Conservation (phyloP, 768 basidiomycete species). For the Thelephora ganbajun region DNA sequence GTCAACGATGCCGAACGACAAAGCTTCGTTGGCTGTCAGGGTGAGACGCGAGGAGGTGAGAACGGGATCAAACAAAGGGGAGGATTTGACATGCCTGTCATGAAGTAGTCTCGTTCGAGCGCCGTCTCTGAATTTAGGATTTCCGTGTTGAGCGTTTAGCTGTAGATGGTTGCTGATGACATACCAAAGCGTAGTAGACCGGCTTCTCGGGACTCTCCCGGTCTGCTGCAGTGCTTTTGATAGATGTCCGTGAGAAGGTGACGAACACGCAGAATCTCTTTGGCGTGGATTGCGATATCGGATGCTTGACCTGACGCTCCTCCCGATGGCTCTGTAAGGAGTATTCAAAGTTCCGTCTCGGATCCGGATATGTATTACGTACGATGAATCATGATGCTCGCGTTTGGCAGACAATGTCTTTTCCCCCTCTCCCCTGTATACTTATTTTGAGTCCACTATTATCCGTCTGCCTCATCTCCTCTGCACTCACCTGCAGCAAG, state of each 20-base stretch:
- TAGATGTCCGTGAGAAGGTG: conserved; percentile 79
- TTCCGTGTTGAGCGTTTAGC: background rate
- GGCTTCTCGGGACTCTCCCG: conserved; percentile 46
- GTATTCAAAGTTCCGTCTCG: conserved; percentile 1
- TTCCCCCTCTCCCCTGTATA: conserved; percentile 66
- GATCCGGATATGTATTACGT: conserved; percentile 15
- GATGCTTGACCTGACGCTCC: conserved; percentile 92
- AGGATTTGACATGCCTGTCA: conserved; percentile 49
- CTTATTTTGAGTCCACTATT: background rate
- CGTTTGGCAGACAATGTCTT: conserved; percentile 83
- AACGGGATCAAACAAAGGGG: conserved; percentile 7
- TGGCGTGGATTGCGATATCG: conserved; percentile 96
- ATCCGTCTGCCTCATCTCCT: no score
- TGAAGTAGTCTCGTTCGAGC: conserved; percentile 89
- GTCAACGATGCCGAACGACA: conserved; percentile 88
- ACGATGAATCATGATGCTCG: conserved; percentile 99
- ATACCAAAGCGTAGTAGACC: conserved; percentile 70
- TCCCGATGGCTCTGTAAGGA: conserved; percentile 75
- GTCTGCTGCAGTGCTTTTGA: conserved; percentile 66
- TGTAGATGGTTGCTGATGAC: conserved; percentile 10
- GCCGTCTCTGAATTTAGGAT: conserved; percentile 48
- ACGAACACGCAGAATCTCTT: conserved; percentile 86
- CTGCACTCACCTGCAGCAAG: conserved; percentile 55
- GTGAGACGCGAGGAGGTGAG: no score
- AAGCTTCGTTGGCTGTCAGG: conserved; percentile 63